A percentile compares a stretch with the other conserved stretches of the same genome.
Evolutionary conservation across 768 basidiomycete species (phyloP).

Genomic region (Lactifluus volemus): DNA sequence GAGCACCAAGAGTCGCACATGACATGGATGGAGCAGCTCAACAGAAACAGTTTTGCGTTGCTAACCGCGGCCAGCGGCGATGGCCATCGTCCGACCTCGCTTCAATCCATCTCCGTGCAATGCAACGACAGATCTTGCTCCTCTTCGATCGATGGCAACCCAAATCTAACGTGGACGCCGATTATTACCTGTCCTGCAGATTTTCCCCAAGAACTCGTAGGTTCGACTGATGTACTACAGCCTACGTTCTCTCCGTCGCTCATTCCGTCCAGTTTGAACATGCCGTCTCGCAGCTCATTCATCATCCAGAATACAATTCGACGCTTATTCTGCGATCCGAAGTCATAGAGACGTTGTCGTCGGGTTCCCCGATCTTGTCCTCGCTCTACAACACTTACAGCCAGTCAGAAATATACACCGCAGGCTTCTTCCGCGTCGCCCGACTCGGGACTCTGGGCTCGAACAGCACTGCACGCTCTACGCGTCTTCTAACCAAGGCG

Average conservation of each 20-base stretch:
- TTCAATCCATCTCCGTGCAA: slow-evolving; percentile 7
- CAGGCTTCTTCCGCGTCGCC: slow-evolving; percentile 67
- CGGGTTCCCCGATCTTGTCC: slow-evolving; percentile 26
- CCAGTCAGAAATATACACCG: slow-evolving; percentile 52
- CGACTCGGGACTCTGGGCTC: slow-evolving; percentile 61
- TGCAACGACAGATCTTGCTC: neutral
- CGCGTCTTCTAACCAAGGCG: slow-evolving; percentile 21
- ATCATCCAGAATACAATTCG: slow-evolving; percentile 91
- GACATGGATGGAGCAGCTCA: too few species aligned
- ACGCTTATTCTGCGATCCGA: slow-evolving; percentile 85
- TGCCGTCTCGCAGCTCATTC: slow-evolving; percentile 62
- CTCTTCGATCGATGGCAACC: neutral
- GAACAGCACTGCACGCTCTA: slow-evolving; percentile 80
- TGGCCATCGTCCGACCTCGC: slow-evolving; percentile 1
- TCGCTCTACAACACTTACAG: slow-evolving; percentile 31
- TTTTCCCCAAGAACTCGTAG: slow-evolving; percentile 28
- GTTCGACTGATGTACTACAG: neutral
- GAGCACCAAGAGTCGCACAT: too few species aligned
- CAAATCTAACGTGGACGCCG: slow-evolving; percentile 22
- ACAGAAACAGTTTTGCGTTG: too few species aligned
- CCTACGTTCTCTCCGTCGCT: neutral
- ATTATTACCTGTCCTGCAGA: slow-evolving; percentile 26
- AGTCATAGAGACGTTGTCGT: slow-evolving; percentile 35
- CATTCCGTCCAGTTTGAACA: slow-evolving; percentile 54
- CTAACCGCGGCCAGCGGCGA: neutral